phyloP scores from a whole-genome alignment of 2,329 filamentous ascomycete genomes.

The Aphanocladium album region DNA sequence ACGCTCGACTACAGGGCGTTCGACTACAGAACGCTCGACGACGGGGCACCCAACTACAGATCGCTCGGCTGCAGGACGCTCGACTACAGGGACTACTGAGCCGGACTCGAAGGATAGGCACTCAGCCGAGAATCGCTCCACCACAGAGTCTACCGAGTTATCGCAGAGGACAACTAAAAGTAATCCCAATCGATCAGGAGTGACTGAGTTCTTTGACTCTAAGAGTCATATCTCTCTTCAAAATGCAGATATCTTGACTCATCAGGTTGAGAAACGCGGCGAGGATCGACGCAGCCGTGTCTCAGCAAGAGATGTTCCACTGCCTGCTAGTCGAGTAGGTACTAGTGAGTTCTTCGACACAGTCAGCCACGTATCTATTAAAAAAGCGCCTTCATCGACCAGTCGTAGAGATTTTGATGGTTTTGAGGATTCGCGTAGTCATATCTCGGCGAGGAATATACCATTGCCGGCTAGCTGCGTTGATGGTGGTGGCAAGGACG shows the following conservation, averaged over 20 bases:
- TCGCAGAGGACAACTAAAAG: background rate
- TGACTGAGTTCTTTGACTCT: background rate
- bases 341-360: constrained; percentile 8
- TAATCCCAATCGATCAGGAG: background rate
- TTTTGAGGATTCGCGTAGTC: constrained; percentile 14
- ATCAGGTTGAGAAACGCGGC: background rate
- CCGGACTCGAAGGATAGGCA: background rate
- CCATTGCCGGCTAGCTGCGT: constrained; percentile 37
- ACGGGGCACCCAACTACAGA: too few relatives aligned
- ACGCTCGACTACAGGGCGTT: too few relatives aligned
- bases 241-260: background rate
- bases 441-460: constrained; percentile 29
- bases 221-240: background rate
- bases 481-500: constrained; percentile 35
- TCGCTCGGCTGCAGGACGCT: too few relatives aligned
- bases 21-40: background rate
- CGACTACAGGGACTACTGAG: too few relatives aligned
- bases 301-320: constrained; percentile 17
- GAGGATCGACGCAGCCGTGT: constrained; percentile 19
- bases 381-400: background rate
- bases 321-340: constrained; percentile 1
- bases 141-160: background rate
- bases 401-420: background rate
- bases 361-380: constrained; percentile 6
- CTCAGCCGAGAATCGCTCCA: background rate